Percentiles rank a stretch among this genome's conserved stretches.
Evolutionary conservation across 371 early-diverging fungal genomes (phyloP).

Genomic region (Lichtheimia corymbifera): DNA sequence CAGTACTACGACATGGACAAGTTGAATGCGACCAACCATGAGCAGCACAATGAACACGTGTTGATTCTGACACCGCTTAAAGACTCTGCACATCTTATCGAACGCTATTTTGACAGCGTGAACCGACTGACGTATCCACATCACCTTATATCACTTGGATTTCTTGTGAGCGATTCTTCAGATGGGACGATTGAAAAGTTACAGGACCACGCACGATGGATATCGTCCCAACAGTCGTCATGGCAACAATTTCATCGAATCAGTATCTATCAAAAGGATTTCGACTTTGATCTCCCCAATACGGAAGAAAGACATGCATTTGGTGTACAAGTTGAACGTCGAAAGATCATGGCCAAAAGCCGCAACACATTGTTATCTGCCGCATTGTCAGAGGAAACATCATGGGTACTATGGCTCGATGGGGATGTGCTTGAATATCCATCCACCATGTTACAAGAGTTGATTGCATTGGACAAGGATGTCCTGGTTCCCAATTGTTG

Average conservation of each 20-base stretch:
- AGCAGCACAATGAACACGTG: slow-evolving; percentile 29
- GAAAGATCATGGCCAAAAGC: slow-evolving; percentile 63
- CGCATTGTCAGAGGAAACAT: slow-evolving; percentile 53
- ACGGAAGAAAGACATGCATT: slow-evolving; percentile 63
- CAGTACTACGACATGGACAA: slow-evolving; percentile 33
- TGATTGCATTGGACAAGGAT: slow-evolving; percentile 61
- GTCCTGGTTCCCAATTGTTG: slow-evolving; percentile 61
- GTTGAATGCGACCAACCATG: slow-evolving; percentile 20
- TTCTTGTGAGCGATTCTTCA: slow-evolving; percentile 57
- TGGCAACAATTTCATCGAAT: slow-evolving; percentile 49
- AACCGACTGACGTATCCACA: slow-evolving; percentile 63
- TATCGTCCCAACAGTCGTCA: slow-evolving; percentile 16
- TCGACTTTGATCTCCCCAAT: slow-evolving; percentile 43
- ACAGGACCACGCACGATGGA: slow-evolving; percentile 23
- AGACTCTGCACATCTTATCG: slow-evolving; percentile 62
- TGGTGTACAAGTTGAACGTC: slow-evolving; percentile 55
- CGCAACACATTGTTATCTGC: slow-evolving; percentile 62
- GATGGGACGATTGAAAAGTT: slow-evolving; percentile 49
- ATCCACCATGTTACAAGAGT: slow-evolving; percentile 45
- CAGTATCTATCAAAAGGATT: slow-evolving; percentile 60
- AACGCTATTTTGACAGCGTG: slow-evolving; percentile 60
- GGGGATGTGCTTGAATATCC: slow-evolving; percentile 68
- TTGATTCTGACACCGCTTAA: slow-evolving; percentile 71
- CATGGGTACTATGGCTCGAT: slow-evolving; percentile 78
- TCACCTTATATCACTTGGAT: slow-evolving; percentile 64